Conservation (phyloP, 352 stramenopile genomes). For the Pythium phragmitis region DNA sequence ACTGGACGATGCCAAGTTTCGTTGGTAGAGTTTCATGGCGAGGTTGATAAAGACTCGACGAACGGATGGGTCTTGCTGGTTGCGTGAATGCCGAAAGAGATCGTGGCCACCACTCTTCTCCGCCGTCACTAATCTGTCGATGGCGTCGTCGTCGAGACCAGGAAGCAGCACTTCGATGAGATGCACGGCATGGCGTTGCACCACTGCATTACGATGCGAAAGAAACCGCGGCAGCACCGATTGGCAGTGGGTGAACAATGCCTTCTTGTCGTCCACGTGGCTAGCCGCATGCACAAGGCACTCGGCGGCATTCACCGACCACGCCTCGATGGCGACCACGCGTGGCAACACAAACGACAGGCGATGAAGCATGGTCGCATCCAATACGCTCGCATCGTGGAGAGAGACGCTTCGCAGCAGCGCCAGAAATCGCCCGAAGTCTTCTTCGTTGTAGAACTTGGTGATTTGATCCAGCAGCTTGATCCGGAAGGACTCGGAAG, state of each 20-base stretch:
- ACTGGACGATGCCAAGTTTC: constrained; percentile 10
- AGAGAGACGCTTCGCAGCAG: constrained; percentile 63
- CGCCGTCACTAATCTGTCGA: constrained; percentile 30
- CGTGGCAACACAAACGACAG: constrained; percentile 67
- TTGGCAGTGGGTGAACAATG: constrained; percentile 54
- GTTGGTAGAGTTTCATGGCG: constrained; percentile 37
- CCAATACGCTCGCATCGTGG: constrained; percentile 52
- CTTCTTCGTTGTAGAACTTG: constrained; percentile 57
- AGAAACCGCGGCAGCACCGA: constrained; percentile 49
- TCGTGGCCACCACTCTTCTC: constrained; percentile 36
- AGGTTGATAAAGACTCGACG: constrained; percentile 47
- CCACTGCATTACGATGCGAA: constrained; percentile 43
- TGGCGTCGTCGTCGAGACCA: constrained; percentile 30
- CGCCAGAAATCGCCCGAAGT: constrained; percentile 63
- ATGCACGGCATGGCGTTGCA: constrained; percentile 47
- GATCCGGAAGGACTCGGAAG: constrained; percentile 30
- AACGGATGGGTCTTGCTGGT: constrained; percentile 37
- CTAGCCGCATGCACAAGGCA: constrained; percentile 41
- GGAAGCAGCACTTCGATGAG: constrained; percentile 43
- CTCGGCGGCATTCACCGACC: constrained; percentile 54
- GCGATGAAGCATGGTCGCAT: constrained; percentile 70
- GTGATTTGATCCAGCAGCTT: constrained; percentile 45
- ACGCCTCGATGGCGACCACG: constrained; percentile 52
- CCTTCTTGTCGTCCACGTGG: constrained; percentile 34
- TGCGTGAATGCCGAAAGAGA: constrained; percentile 38